Base-by-base conservation (phyloP, 179 eudicot genomes). In the Sideroxylon spinosum region DNA sequence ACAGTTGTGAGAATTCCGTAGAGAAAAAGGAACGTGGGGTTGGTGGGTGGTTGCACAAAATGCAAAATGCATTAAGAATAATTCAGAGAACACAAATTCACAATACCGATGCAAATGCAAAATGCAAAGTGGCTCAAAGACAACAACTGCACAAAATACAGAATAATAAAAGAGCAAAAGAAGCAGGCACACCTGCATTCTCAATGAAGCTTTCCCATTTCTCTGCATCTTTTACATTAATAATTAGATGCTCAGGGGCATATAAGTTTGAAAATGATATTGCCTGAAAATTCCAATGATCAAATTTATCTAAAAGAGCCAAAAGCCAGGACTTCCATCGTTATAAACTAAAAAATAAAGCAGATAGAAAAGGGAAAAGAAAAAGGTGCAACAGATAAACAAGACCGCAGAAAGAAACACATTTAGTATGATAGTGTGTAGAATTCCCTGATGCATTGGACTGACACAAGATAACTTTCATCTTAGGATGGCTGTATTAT, bases 161-260 rank as follows among this genome's bases (percentile, higher is more conserved):
- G 7, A 50, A 50, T 23, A 60, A 73, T 23, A 48, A 11, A 53
- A 23, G 65, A 6, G 78, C 48, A 29, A 22, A 28, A 16, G 12
- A 55, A 76, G 78, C 61, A 61, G 44, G 49, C 26, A 55, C 80
- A 95, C 99, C 99, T 84, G 99, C 99, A 86, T 96, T 96, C 85
- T 96, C 95, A 22, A 96, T 81, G 71, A 90, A 91, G 76, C 87
- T 83, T 83, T 96, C 99, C 99, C 99, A 96, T 84, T 92, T 96
- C 90, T 94, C 99, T 77, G 99, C 98, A 85, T 96, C 97, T 82
- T 83, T 80, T 57, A 96, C 99, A 79, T 96, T 96, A 73, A 96
- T 87, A 74, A 96, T 96, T 77, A 96, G 89, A 87, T 96, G 99
- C 89, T 96, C 99, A 3, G 99, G 99, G 67, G 99, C 99, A 78